phyloP scores from a whole-genome alignment of 768 basidiomycete genomes.

The Tephrocybe rancida region DNA sequence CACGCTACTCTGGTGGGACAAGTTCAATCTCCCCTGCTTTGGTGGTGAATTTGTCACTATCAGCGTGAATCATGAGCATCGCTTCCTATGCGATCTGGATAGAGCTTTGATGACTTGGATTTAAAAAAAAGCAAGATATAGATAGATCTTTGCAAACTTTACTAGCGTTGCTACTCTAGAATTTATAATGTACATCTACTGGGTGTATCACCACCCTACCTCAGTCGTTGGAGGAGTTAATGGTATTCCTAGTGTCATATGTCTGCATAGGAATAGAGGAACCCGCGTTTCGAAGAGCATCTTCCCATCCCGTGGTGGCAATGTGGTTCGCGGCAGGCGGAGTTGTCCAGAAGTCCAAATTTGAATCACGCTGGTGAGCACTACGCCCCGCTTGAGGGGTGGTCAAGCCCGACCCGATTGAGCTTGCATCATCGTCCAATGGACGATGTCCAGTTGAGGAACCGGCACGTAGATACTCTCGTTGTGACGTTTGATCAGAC shows the following conservation, averaged over 20 bases:
- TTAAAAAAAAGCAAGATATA: no score
- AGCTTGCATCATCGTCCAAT: conserved; percentile 14
- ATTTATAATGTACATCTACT: no score
- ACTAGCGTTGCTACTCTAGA: no score
- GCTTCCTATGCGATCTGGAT: no score
- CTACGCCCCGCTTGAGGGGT: neutral
- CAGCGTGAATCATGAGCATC: no score
- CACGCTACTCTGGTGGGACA: no score
- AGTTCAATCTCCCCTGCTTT: no score
- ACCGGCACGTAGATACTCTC: conserved; percentile 3
- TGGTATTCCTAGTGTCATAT: neutral
- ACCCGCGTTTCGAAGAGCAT: conserved; percentile 6
- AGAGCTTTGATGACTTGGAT: no score
- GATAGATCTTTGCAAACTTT: no score
- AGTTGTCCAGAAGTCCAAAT: neutral
- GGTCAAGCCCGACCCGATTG: neutral
- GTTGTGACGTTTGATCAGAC: conserved; percentile 1
- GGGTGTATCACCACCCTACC: no score
- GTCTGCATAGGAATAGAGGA: conserved; percentile 12
- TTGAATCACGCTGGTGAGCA: neutral
- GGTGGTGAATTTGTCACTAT: no score
- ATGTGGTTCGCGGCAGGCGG: neutral
- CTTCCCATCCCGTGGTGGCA: conserved; percentile 13
- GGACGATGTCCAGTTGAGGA: conserved; percentile 7
- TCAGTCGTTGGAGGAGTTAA: no score